These are phyloP conservation scores for Microcyclospora pomicola DNA, from an alignment of 2,329 filamentous ascomycete genomes.

Conservation along the genomic window DNA sequence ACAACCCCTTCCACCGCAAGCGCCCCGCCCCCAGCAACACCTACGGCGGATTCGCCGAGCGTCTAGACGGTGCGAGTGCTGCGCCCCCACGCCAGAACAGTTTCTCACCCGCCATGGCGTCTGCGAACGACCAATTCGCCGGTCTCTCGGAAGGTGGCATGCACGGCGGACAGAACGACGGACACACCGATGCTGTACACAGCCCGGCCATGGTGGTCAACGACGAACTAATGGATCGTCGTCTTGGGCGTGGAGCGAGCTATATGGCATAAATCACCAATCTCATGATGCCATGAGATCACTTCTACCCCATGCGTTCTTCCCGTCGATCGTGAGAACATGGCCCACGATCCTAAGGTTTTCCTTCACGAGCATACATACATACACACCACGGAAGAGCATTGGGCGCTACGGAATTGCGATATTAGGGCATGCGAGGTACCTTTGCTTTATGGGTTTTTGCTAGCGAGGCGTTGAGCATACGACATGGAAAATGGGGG, in stretches of 20 bases:
- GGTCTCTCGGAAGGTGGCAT: slow-evolving; percentile 6
- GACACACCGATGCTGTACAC: neutral
- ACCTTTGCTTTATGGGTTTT: too few species aligned
- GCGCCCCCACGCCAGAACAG: neutral
- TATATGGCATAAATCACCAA: slow-evolving; percentile 1
- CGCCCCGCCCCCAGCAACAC: slow-evolving; percentile 1
- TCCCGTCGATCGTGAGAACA: too few species aligned
- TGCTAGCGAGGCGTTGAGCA: too few species aligned
- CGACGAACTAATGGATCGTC: slow-evolving; percentile 4
- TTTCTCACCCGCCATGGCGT: slow-evolving; percentile 5
- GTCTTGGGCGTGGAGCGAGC: slow-evolving; percentile 3
- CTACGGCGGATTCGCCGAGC: slow-evolving; percentile 7
- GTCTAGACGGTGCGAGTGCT: neutral
- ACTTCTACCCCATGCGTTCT: too few species aligned
- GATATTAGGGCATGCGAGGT: too few species aligned
- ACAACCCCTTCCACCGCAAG: neutral
- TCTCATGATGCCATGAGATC: too few species aligned
- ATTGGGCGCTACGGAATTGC: too few species aligned
- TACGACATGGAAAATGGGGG: too few species aligned
- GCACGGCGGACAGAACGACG: slow-evolving; percentile 3
- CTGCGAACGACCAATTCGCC: slow-evolving; percentile 3
- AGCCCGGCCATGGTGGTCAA: slow-evolving; percentile 5
- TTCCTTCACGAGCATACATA: too few species aligned
- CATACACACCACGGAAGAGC: too few species aligned
- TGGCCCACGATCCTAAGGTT: too few species aligned